Conservation (phyloP, 331 rosid species). For the Spiraea crenata region DNA sequence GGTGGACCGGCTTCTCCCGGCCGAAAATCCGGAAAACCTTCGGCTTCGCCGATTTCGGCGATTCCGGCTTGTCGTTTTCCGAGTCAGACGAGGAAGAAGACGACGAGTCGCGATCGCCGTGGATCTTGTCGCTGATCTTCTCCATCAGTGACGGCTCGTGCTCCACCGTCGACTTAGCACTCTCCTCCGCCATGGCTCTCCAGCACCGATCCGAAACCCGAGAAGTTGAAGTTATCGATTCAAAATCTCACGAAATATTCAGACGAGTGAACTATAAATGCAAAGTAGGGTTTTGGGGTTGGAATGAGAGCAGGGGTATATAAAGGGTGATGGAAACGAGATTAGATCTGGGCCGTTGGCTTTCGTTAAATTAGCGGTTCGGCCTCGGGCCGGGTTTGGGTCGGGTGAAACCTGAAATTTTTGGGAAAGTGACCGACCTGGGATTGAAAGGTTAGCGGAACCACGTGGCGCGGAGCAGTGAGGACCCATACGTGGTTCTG, state of each 20-base stretch:
- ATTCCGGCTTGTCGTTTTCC: slow-evolving; percentile 37
- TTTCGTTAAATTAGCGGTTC: slow-evolving; percentile 26
- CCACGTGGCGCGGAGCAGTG: slow-evolving; percentile 36
- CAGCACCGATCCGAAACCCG: slow-evolving; percentile 30
- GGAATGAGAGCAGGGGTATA: slow-evolving; percentile 12
- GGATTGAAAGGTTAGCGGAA: background rate
- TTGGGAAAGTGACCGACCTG: slow-evolving; percentile 30
- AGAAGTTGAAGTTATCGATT: background rate
- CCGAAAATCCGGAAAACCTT: slow-evolving; percentile 76
- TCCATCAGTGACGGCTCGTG: slow-evolving; percentile 37
- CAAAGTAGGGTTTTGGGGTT: slow-evolving; percentile 22
- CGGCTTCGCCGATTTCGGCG: slow-evolving; percentile 34
- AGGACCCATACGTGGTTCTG: background rate
- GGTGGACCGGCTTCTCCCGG: slow-evolving; percentile 75
- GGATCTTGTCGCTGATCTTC: slow-evolving; percentile 71
- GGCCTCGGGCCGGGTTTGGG: background rate
- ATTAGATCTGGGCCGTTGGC: slow-evolving; percentile 29
- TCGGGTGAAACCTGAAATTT: background rate
- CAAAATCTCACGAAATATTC: background rate
- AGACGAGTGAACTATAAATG: background rate
- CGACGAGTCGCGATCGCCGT: slow-evolving; percentile 48
- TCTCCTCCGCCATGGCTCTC: slow-evolving; percentile 65
- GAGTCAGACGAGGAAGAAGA: slow-evolving; percentile 59
- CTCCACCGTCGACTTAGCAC: slow-evolving; percentile 37
- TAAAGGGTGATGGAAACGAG: slow-evolving; percentile 37